Conservation (phyloP, 2,329 filamentous ascomycete species). For the Penicillium sp. region DNA sequence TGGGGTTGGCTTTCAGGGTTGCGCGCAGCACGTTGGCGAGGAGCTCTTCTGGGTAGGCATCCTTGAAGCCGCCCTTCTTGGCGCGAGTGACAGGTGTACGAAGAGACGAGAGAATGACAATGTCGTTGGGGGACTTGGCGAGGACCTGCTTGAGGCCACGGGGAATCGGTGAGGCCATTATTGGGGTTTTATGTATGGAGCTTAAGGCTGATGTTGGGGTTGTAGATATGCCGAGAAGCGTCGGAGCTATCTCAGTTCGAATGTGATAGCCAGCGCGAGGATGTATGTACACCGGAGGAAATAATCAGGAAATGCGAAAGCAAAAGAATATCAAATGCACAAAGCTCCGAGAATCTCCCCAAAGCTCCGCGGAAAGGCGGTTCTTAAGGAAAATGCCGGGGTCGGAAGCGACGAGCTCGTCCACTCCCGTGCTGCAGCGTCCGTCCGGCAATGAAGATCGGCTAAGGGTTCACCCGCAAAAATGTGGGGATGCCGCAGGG, state of each 20-base stretch:
- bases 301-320: conserved; percentile 1
- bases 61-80: conserved; percentile 76
- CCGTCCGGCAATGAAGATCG: conserved; percentile 33
- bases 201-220: background rate
- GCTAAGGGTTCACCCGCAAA: conserved; percentile 35
- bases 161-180: conserved; percentile 49
- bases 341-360: conserved; percentile 7
- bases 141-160: conserved; percentile 72
- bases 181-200: conserved; percentile 11
- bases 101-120: conserved; percentile 84
- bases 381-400: conserved; percentile 42
- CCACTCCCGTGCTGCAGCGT: conserved; percentile 17
- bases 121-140: conserved; percentile 71
- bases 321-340: background rate
- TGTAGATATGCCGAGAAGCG: conserved; percentile 6
- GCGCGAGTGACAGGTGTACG: conserved; percentile 81
- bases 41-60: conserved; percentile 86
- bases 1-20: conserved; percentile 67
- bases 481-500: conserved; percentile 18
- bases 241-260: background rate
- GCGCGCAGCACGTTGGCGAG: conserved; percentile 61
- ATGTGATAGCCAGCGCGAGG: background rate
- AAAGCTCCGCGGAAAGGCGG: conserved; percentile 10
- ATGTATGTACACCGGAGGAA: conserved; percentile 1
- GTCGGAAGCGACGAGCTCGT: conserved; percentile 23